Base-by-base conservation (phyloP, 768 basidiomycete genomes). In the Rhodotorula kratochvilovae region DNA sequence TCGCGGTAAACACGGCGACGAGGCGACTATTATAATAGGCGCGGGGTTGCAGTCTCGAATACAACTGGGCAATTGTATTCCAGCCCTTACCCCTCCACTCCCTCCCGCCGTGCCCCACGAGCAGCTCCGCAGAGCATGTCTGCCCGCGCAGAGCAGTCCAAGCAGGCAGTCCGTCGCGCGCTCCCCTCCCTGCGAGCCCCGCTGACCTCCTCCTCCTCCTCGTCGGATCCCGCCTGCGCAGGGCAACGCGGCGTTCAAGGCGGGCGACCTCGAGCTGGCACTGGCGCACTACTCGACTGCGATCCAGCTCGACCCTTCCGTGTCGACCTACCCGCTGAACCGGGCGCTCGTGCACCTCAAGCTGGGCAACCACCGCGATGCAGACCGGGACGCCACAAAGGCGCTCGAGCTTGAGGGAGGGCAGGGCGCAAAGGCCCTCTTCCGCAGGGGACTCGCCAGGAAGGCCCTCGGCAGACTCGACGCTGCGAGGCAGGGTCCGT, bases 291-390 rank as follows among this genome's bases (percentile, higher is more conserved):
- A 96, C 81, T 89, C 90, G 43, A 82, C 86, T 2, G 93, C 94
- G 7, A 86, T 89, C 56, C 79, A 91, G 29, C 85, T 87, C 3
- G 88, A 94, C 80, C 82, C 84, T 1, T 82, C 79, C 0, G 90
- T 95, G 76, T 83, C 85, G n/a, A 89, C 90, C 0, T 90, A 88
- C 73, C 87, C 89, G 45, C 83, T 94, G 45, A 97, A 97, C 79
- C 87, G 94, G 55, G 90, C 92, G 6, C 90, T 91, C 46, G 91
- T 92, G 36, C 94, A 94, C 82, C 85, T 97, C 71, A 94, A 92
- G 84, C 85, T 95, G 82, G 88, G 87, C 16, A 81, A 81, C 54
- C 82, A 63, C 48, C 15, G 46, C 10, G 76, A 78, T 23, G 82
- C 82, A 0, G 77, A 80, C 7, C 71, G 70, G 6, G 79, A 79